Conservation (phyloP, 169 alveolate species). For the Perkinsus chesapeaki region DNA sequence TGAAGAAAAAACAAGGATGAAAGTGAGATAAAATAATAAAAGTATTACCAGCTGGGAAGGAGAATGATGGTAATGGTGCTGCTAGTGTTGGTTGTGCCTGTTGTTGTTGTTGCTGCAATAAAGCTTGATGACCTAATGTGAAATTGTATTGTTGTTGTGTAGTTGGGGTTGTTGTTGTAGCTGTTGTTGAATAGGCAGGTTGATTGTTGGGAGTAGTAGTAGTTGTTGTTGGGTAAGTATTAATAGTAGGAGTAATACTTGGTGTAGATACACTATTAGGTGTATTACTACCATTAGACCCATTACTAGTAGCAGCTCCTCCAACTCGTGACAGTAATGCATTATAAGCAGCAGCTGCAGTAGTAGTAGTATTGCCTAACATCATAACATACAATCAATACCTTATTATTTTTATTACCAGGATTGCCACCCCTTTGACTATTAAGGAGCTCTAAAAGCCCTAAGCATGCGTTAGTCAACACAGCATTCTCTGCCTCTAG, state of each 20-base stretch:
- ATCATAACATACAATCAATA: neutral
- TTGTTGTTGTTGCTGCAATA: neutral
- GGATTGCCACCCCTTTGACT: neutral
- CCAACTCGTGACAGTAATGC: neutral
- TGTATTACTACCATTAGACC: neutral
- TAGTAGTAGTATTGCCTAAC: neutral
- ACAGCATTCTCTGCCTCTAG: neutral
- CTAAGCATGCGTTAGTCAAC: neutral
- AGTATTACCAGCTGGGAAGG: neutral
- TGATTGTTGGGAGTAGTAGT: neutral
- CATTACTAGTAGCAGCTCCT: neutral
- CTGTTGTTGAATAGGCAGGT: neutral
- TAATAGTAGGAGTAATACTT: neutral
- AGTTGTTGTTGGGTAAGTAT: neutral
- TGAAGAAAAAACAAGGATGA: neutral
- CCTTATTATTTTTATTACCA: neutral
- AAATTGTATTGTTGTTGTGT: too few species aligned
- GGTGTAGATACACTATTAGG: neutral
- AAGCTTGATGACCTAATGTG: too few species aligned
- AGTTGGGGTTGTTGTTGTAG: neutral
- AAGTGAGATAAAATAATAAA: neutral
- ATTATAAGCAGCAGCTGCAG: neutral
- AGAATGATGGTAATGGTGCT: neutral
- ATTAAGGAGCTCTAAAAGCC: neutral
- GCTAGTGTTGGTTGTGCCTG: neutral